phyloP scores from a whole-genome alignment of 306 rosid genomes.

The cucumber (Cucumis sativus) region DNA sequence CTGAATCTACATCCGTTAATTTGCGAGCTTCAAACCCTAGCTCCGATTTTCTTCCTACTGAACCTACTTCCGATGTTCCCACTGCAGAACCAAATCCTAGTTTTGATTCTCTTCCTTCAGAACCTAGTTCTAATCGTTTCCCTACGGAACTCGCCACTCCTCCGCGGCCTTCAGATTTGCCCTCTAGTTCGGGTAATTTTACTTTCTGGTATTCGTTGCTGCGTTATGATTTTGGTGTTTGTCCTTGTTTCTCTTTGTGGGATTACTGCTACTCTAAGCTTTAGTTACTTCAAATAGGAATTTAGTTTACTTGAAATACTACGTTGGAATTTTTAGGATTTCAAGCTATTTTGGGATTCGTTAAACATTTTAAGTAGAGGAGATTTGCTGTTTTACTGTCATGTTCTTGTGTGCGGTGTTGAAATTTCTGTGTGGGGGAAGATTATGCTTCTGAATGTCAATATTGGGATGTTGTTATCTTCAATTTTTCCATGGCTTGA shows the following conservation, averaged over 20 bases:
- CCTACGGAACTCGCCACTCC: conserved; percentile 14
- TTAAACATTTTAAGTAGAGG: not conserved
- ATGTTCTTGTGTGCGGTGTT: not conserved
- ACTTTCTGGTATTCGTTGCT: not conserved
- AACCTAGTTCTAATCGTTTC: conserved; percentile 13
- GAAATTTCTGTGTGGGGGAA: not conserved
- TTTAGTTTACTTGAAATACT: not conserved
- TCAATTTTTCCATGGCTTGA: not conserved
- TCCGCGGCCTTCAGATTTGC: not conserved
- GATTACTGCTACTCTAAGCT: not conserved
- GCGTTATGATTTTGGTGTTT: not conserved
- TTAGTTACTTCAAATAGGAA: not conserved
- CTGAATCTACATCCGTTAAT: not conserved
- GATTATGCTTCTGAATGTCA: not conserved
- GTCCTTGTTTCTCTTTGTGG: not conserved
- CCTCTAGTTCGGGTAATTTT: conserved; percentile 14
- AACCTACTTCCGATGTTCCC: conserved; percentile 12
- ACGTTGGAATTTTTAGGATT: not conserved
- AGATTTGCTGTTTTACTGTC: not conserved
- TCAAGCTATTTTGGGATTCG: not conserved
- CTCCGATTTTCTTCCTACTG: not conserved
- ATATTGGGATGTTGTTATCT: not conserved
- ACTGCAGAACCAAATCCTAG: conserved; percentile 13
- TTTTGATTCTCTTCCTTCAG: not conserved
- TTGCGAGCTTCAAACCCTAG: conserved; percentile 16